Percentiles rank a stretch among this genome's conserved stretches.
Conservation (phyloP, 495 filamentous ascomycete genomes). For the Xanthoparmelia taractica region DNA sequence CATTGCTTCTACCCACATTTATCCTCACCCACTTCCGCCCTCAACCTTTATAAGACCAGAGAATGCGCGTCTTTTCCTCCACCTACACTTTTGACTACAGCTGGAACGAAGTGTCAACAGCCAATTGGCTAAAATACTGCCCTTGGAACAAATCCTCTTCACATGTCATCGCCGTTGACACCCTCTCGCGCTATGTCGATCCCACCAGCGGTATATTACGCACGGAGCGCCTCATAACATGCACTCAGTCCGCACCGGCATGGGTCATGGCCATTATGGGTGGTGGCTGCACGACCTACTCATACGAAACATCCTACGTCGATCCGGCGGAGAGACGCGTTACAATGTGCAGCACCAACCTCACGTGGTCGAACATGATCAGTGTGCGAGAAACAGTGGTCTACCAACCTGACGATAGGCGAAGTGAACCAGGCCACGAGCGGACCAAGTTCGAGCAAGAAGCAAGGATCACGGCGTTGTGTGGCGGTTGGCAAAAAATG, state of each 20-base stretch:
- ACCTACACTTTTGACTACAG: constrained; percentile 88
- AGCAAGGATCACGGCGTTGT: constrained; percentile 85
- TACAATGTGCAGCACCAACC: constrained; percentile 87
- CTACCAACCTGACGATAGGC: constrained; percentile 53
- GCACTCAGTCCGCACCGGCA: constrained; percentile 77
- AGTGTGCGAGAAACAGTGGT: constrained; percentile 82
- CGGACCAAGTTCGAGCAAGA: constrained; percentile 78
- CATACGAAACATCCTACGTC: constrained; percentile 93
- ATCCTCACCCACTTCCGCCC: background rate
- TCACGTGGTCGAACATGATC: constrained; percentile 82
- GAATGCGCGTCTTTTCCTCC: constrained; percentile 92
- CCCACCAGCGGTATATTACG: constrained; percentile 77
- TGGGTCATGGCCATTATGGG: constrained; percentile 76
- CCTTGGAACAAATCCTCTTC: constrained; percentile 95
- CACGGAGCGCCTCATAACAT: constrained; percentile 94
- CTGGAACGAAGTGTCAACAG: constrained; percentile 98
- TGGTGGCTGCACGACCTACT: constrained; percentile 65
- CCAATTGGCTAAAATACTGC: constrained; percentile 98
- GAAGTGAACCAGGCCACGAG: constrained; percentile 42
- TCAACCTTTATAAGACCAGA: constrained; percentile 1
- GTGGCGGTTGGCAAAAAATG: constrained; percentile 92
- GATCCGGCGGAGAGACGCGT: constrained; percentile 73
- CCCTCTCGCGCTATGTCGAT: constrained; percentile 74
- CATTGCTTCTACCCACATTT: background rate
- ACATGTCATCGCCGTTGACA: constrained; percentile 93